Evolutionary conservation across 2,329 filamentous ascomycete genomes (phyloP), one percentile per base, ranked within the genome.

Genomic region (Hymenoscyphus salicellus): DNA sequence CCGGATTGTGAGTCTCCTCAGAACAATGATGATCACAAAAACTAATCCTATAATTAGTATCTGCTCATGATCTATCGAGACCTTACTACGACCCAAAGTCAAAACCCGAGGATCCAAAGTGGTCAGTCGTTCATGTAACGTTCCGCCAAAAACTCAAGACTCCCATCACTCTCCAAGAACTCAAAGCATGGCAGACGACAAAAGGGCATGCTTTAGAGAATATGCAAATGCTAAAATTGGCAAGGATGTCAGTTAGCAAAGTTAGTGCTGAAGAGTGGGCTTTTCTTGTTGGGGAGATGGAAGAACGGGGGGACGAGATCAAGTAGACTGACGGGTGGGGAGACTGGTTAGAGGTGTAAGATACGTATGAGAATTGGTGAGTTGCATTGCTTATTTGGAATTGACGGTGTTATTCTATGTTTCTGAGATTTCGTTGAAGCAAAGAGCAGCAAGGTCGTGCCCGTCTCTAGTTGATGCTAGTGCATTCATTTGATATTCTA

Each of bases 121-220:
- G 95, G 95, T 91, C 88, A 61, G 85, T 95, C 20, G 95, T 98
- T 1, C 90, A 96, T 66, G 94, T 98, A 58, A 84, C 89, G 72
- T 97, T 96, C 75, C 87, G 90, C 64, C 88, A 87, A 75, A 97
- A 97, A 77, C 93, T 98, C 71, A 81, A 82, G 1, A 82, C 86
- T 16, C 84, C 87, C 0, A 84, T 98, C 63, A 83, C 84, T 5
- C 82, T 97, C 60, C 84, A 86, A 67, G 87, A 91, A 69, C 82
- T 97, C 55, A 89, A 90, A 62, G 83, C 84, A 41, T 81, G 89
- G 72, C 86, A 82, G 49, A 74, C 77, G 0, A 83, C 83, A 0
- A 78, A 84, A 8, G 83, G 82, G 7, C 76, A 78, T 60, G 81
- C 85, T 6, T 79, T 96, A 49, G 85, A 86, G 72, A 83, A 86